These are phyloP conservation scores for Yarrowia sp. DNA, from an alignment of 805 yeast species.

Conservation along the genomic window DNA sequence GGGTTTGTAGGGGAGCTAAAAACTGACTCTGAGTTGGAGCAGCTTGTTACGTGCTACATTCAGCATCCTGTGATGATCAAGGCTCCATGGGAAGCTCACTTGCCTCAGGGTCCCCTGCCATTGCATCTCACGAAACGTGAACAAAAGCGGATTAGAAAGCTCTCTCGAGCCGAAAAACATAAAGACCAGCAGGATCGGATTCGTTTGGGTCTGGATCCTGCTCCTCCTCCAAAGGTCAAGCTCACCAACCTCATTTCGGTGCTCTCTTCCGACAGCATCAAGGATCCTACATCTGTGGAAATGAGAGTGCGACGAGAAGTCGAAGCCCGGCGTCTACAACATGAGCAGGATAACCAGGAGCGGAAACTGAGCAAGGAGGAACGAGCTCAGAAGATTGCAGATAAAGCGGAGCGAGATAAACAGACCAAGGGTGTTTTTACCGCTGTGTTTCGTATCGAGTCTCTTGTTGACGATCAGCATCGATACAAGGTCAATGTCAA, in stretches of 20 bases:
- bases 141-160: constrained; percentile 65
- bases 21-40: constrained; percentile 37
- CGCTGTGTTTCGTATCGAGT: constrained; percentile 56
- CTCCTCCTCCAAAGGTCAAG: constrained; percentile 87
- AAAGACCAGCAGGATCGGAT: constrained; percentile 75
- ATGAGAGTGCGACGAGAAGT: constrained; percentile 65
- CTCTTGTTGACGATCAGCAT: constrained; percentile 61
- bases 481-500: constrained; percentile 72
- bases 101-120: constrained; percentile 42
- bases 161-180: constrained; percentile 58
- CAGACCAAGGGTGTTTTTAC: constrained; percentile 51
- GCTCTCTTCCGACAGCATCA: constrained; percentile 75
- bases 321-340: constrained; percentile 55
- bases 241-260: constrained; percentile 82
- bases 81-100: constrained; percentile 55
- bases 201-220: constrained; percentile 74
- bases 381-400: constrained; percentile 47
- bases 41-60: constrained; percentile 59
- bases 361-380: constrained; percentile 63
- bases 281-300: constrained; percentile 87
- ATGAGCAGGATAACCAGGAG: constrained; percentile 56
- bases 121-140: constrained; percentile 74
- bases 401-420: constrained; percentile 44
- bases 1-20: constrained; percentile 28
- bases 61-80: constrained; percentile 75